A percentile compares a stretch with the other conserved stretches of the same genome.
These are phyloP conservation scores for Arctium lappa DNA, from an alignment of 129 eudicot species.

Conservation along the genomic window DNA sequence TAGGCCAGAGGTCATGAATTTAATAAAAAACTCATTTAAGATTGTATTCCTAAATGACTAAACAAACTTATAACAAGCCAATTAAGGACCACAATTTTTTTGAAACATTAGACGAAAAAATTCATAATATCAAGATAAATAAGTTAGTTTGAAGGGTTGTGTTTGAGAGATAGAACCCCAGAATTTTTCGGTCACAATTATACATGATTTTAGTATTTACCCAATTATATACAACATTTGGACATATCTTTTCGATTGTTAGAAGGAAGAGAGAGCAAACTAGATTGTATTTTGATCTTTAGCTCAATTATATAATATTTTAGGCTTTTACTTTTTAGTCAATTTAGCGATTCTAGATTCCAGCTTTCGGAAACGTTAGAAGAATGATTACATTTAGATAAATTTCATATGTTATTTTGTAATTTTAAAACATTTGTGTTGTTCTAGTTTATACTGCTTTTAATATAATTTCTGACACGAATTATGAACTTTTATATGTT, in stretches of 20 bases:
- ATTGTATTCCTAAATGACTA: too few species aligned
- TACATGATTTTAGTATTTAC: too few species aligned
- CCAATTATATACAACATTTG: too few species aligned
- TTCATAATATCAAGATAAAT: too few species aligned
- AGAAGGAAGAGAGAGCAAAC: too few species aligned
- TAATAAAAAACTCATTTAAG: too few species aligned
- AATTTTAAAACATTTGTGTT: not conserved
- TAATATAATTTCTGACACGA: not conserved
- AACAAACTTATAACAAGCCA: not conserved
- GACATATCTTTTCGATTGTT: too few species aligned
- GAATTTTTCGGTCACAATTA: not conserved
- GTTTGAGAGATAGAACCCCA: not conserved
- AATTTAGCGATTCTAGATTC: not conserved
- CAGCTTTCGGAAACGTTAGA: not conserved
- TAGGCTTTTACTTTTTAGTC: not conserved
- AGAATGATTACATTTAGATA: not conserved
- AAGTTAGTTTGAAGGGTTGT: not conserved
- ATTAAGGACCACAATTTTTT: not conserved
- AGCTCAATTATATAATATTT: not conserved
- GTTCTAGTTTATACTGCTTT: not conserved
- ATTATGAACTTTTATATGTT: not conserved
- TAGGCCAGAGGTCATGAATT: too few species aligned
- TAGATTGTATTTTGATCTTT: not conserved
- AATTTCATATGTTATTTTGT: not conserved
- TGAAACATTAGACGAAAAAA: too few species aligned